Percentiles rank a stretch among this genome's conserved stretches.
Conservation (phyloP, 176 grass and related monocot species). For the Phragmites australis region DNA sequence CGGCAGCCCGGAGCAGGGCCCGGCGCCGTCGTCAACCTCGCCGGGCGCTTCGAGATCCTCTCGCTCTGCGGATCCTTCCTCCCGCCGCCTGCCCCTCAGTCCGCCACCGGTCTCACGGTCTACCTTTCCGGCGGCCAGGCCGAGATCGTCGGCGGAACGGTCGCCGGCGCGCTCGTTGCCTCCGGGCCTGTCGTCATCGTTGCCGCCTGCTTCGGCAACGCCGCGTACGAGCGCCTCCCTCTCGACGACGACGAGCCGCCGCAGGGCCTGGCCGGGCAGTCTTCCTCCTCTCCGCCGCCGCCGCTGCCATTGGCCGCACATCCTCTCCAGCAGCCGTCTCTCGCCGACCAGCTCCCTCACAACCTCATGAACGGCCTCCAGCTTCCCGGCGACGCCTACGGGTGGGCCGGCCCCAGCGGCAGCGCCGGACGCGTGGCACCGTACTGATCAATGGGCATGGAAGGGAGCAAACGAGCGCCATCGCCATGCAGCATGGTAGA, state of each 20-base stretch:
- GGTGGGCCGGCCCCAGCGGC: slow-evolving; percentile 41
- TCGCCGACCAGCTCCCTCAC: slow-evolving; percentile 54
- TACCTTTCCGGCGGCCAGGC: slow-evolving; percentile 89
- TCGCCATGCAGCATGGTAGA: slow-evolving; percentile 5
- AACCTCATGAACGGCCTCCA: slow-evolving; percentile 70
- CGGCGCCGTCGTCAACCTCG: slow-evolving; percentile 54
- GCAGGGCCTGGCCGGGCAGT: slow-evolving; percentile 49
- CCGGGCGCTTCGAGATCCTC: slow-evolving; percentile 86
- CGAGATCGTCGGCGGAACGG: slow-evolving; percentile 68
- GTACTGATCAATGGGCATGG: slow-evolving; percentile 48
- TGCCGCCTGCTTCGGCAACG: slow-evolving; percentile 90
- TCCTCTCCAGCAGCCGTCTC: slow-evolving; percentile 28
- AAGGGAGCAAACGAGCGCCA: background rate
- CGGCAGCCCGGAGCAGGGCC: slow-evolving; percentile 41
- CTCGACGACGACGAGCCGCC: slow-evolving; percentile 73
- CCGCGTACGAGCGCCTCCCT: slow-evolving; percentile 87
- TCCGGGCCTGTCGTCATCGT: slow-evolving; percentile 82
- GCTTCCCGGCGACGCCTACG: slow-evolving; percentile 59
- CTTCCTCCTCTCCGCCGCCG: slow-evolving; percentile 54
- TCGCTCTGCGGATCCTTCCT: slow-evolving; percentile 89
- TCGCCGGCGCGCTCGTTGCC: slow-evolving; percentile 69
- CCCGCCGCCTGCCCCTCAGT: slow-evolving; percentile 68
- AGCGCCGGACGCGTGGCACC: slow-evolving; percentile 42
- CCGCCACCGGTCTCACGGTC: slow-evolving; percentile 73
- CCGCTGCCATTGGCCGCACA: slow-evolving; percentile 37